Base-by-base conservation (phyloP, 176 grass and related monocot genomes). In the Panicum miliaceum region DNA sequence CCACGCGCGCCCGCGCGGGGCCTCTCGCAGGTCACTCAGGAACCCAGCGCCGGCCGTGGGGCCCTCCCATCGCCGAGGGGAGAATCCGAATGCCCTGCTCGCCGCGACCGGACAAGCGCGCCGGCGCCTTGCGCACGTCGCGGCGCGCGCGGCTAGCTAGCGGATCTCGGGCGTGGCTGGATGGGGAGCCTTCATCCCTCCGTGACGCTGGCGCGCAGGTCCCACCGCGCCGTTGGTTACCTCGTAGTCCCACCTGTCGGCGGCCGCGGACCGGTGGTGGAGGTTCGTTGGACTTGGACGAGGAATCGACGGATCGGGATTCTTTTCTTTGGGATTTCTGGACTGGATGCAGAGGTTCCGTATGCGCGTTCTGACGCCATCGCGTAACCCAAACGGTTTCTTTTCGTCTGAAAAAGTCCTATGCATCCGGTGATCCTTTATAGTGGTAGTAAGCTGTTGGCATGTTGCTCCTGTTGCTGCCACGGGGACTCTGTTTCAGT, bases 51-150 rank as follows among this genome's bases (percentile, higher is more conserved):
- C 57, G n/a, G 57, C 10, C 20, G 53, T 19, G 3, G 57, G n/a
- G 57, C 23, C 23, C 13, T 10, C 25, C 5, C 51, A 43, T 37
- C 63, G 46, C 14, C 63, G 22, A 8, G 36, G 42, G 43, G 29
- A 6, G 86, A 85, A 91, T 85, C 86, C 53, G 45, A 27, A n/a
- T 7, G 42, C n/a, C 46, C 9, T 12, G 73, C 82, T 79, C 67
- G 40, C 64, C 47, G 42, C 43, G 46, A 82, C 61, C 56, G 68
- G 82, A 88, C 86, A 82, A 78, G 73, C 27, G 48, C 42, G 73
- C 62, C 45, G 73, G 71, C 83, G 67, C 9, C 48, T 80, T 89
- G 61, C 46, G 79, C 32, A 50, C 57, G 90, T 80, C 79, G 82
- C 48, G 36, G 72, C 72, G n/a, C n/a, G n/a, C n/a, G n/a, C n/a